Conservation (phyloP, 108 stramenopile species). For the Cyclotella distinguenda region DNA sequence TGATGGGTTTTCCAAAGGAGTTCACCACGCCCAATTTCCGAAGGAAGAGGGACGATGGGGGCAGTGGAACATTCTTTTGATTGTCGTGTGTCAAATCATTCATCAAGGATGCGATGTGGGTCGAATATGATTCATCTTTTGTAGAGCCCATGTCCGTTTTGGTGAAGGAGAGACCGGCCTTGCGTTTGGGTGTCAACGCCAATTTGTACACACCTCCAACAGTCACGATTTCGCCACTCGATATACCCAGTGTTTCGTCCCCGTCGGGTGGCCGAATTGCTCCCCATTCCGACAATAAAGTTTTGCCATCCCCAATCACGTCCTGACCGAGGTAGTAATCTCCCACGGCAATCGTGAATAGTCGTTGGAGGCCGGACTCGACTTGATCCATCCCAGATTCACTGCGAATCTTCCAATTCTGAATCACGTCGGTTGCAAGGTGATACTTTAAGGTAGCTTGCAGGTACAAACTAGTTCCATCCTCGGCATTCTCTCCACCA, state of each 20-base stretch:
- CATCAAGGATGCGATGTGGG: background rate
- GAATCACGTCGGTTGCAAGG: conserved; percentile 75
- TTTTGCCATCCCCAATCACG: conserved; percentile 5
- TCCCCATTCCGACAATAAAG: conserved; percentile 40
- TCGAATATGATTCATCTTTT: too few species aligned
- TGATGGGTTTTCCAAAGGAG: conserved; percentile 57
- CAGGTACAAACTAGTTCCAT: conserved; percentile 26
- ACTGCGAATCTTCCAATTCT: conserved; percentile 51
- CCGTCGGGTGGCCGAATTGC: conserved; percentile 34
- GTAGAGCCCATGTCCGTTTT: conserved; percentile 21
- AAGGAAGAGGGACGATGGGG: conserved; percentile 52
- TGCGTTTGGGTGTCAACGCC: conserved; percentile 11
- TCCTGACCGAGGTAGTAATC: background rate
- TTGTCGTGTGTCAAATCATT: conserved; percentile 15
- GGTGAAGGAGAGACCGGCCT: conserved; percentile 17
- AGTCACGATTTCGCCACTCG: conserved; percentile 54
- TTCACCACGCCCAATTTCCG: conserved; percentile 66
- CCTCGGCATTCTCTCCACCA: background rate
- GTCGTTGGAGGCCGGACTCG: conserved; percentile 20
- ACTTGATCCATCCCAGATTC: conserved; percentile 24
- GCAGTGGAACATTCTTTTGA: conserved; percentile 62
- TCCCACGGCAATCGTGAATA: conserved; percentile 33
- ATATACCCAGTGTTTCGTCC: conserved; percentile 56
- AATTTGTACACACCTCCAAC: conserved; percentile 37
- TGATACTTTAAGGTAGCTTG: conserved; percentile 81